These are phyloP conservation scores for Lactarius vividus DNA, from an alignment of 768 basidiomycete species.

Conservation along the genomic window DNA sequence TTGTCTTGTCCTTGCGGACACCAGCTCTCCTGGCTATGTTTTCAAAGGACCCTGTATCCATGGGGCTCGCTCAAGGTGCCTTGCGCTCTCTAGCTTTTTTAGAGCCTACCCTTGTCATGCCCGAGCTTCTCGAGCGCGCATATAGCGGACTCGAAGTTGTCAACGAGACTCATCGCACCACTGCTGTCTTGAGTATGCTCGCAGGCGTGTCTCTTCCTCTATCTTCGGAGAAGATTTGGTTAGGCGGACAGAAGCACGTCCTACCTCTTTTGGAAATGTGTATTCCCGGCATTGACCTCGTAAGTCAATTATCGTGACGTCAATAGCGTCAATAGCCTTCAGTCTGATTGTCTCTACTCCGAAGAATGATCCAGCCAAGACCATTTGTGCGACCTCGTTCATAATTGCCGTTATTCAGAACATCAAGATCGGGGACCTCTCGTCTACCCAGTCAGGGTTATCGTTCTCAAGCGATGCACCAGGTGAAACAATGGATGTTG, in stretches of 20 bases:
- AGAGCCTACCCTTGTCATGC: conserved; percentile 85
- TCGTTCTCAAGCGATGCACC: conserved; percentile 53
- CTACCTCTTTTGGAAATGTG: conserved; percentile 85
- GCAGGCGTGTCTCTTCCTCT: conserved; percentile 74
- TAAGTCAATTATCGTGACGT: conserved; percentile 35
- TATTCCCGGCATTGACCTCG: conserved; percentile 89
- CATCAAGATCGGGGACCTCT: conserved; percentile 75
- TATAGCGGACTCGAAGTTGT: conserved; percentile 90
- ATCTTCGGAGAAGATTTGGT: conserved; percentile 73
- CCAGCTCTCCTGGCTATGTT: conserved; percentile 91
- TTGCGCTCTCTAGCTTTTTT: conserved; percentile 74
- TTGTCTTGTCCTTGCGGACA: conserved; percentile 78
- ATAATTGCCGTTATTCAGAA: conserved; percentile 71
- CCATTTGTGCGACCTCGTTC: conserved; percentile 75
- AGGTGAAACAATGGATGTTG: conserved; percentile 54
- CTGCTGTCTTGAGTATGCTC: conserved; percentile 84
- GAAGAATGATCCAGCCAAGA: conserved; percentile 80
- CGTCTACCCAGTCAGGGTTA: conserved; percentile 55
- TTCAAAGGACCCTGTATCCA: conserved; percentile 77
- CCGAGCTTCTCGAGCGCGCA: conserved; percentile 85
- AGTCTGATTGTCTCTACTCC: conserved; percentile 7
- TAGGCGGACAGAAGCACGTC: conserved; percentile 85
- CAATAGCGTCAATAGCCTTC: neutral
- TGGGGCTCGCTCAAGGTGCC: conserved; percentile 76
- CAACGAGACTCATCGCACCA: conserved; percentile 94